Percentiles rank a stretch among this genome's conserved stretches.
phyloP scores from a whole-genome alignment of 1,284 basidiomycete genomes.

The Pascua sp. region DNA sequence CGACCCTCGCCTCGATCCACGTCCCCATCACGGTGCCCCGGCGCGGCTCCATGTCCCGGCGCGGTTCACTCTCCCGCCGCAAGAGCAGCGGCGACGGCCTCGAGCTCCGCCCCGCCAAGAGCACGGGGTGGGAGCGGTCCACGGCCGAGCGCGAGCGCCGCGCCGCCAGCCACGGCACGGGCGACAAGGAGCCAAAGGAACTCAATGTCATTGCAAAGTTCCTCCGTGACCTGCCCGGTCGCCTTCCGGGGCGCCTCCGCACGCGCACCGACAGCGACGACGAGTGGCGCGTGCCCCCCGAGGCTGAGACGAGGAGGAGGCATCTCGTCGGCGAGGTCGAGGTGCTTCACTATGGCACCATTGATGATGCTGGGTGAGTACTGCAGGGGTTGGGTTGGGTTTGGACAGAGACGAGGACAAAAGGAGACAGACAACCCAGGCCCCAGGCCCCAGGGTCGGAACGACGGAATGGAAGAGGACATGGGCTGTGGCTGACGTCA shows the following conservation, averaged over 20 bases:
- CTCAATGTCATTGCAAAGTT: constrained; percentile 27
- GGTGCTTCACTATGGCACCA: constrained; percentile 48
- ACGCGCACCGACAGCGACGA: constrained; percentile 11
- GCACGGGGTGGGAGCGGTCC: too few relatives aligned
- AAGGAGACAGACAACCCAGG: background rate
- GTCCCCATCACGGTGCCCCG: too few relatives aligned
- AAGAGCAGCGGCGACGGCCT: too few relatives aligned
- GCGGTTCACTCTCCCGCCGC: too few relatives aligned
- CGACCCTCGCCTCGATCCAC: too few relatives aligned
- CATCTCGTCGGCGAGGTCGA: constrained; percentile 44
- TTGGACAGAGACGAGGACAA: background rate
- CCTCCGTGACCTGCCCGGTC: constrained; percentile 34
- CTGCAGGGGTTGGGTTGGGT: constrained; percentile 4
- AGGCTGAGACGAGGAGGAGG: constrained; percentile 6
- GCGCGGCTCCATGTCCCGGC: too few relatives aligned
- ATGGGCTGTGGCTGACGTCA: too few relatives aligned
- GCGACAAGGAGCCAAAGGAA: background rate
- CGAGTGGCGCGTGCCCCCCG: background rate
- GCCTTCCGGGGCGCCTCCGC: constrained; percentile 25
- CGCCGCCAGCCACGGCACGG: too few relatives aligned
- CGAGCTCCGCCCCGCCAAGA: too few relatives aligned
- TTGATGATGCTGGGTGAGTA: constrained; percentile 43
- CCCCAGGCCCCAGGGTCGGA: background rate
- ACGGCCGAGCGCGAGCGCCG: too few relatives aligned
- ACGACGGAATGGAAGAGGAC: background rate